These are phyloP conservation scores for Talaromyces sp. DNA, from an alignment of 2,329 filamentous ascomycete species.

Conservation along the genomic window DNA sequence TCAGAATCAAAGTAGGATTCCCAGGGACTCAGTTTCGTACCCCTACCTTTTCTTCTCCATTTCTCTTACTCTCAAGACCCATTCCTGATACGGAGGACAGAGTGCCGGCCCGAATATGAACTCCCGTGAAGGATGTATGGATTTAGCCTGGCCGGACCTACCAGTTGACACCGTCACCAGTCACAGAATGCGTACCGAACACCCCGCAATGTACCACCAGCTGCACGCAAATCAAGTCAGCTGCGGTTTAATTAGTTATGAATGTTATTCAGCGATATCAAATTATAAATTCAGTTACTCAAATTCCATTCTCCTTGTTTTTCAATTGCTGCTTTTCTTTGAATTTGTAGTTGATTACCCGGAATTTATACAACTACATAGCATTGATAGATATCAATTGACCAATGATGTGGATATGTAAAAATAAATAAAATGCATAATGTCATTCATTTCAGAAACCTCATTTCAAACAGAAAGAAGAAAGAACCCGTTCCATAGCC, in stretches of 20 bases:
- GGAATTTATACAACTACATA: not conserved
- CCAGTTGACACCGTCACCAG: not conserved
- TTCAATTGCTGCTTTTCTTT: not conserved
- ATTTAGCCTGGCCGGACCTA: not conserved
- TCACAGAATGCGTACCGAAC: not conserved
- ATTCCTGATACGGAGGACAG: not conserved
- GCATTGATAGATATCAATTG: not conserved
- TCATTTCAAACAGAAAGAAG: not conserved
- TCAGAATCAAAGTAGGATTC: slow-evolving; percentile 23
- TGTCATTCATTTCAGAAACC: not conserved
- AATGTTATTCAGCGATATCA: not conserved
- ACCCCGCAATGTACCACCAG: not conserved
- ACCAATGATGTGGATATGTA: not conserved
- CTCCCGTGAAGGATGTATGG: not conserved
- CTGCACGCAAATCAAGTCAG: not conserved
- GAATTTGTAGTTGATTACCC: not conserved
- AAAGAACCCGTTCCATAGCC: slow-evolving; percentile 4
- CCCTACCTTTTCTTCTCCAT: not conserved
- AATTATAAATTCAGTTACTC: not conserved
- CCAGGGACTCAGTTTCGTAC: not conserved
- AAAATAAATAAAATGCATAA: not conserved
- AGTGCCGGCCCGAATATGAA: not conserved
- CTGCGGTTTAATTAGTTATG: not conserved
- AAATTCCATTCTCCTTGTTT: not conserved
- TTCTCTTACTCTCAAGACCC: not conserved